A percentile compares a stretch with the other conserved stretches of the same genome.
These are phyloP conservation scores for Chaetomium globosum DNA, from an alignment of 2,329 filamentous ascomycete genomes.

Conservation along the genomic window DNA sequence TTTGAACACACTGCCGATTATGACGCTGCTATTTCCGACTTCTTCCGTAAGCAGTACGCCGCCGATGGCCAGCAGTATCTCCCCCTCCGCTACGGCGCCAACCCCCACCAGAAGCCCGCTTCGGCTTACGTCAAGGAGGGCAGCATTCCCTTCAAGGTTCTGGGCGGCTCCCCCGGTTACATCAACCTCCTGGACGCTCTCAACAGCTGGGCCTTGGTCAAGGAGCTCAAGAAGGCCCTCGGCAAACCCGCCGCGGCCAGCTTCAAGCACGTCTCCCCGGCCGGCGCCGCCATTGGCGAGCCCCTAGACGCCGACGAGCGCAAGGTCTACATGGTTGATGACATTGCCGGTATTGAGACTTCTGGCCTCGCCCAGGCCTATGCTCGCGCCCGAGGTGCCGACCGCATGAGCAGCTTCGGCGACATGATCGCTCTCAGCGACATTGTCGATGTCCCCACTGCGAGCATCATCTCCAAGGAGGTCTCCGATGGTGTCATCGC, in stretches of 20 bases:
- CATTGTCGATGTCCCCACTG: slow-evolving; percentile 86
- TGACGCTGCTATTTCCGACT: slow-evolving; percentile 89
- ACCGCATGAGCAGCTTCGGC: slow-evolving; percentile 98
- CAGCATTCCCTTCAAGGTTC: slow-evolving; percentile 89
- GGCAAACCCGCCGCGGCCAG: slow-evolving; percentile 88
- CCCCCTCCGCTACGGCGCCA: slow-evolving; percentile 88
- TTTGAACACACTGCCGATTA: slow-evolving; percentile 99
- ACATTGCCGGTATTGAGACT: slow-evolving; percentile 84
- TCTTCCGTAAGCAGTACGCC: slow-evolving; percentile 97
- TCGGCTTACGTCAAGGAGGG: slow-evolving; percentile 75
- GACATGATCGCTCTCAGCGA: slow-evolving; percentile 94
- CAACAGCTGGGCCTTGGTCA: slow-evolving; percentile 95
- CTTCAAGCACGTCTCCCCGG: slow-evolving; percentile 99
- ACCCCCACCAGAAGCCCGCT: slow-evolving; percentile 97
- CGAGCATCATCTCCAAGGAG: slow-evolving; percentile 96
- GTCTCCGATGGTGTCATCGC: slow-evolving; percentile 97
- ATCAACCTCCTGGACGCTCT: slow-evolving; percentile 96
- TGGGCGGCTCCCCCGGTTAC: slow-evolving; percentile 87
- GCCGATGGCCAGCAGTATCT: slow-evolving; percentile 80
- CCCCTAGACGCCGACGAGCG: slow-evolving; percentile 84
- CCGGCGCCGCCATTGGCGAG: slow-evolving; percentile 90
- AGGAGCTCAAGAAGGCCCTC: slow-evolving; percentile 89
- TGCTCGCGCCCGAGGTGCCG: slow-evolving; percentile 89
- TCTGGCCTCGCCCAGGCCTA: slow-evolving; percentile 92
- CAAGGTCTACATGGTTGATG: slow-evolving; percentile 98